Base-by-base conservation (phyloP, 768 basidiomycete genomes). In the Paxillus ammoniavirescens region DNA sequence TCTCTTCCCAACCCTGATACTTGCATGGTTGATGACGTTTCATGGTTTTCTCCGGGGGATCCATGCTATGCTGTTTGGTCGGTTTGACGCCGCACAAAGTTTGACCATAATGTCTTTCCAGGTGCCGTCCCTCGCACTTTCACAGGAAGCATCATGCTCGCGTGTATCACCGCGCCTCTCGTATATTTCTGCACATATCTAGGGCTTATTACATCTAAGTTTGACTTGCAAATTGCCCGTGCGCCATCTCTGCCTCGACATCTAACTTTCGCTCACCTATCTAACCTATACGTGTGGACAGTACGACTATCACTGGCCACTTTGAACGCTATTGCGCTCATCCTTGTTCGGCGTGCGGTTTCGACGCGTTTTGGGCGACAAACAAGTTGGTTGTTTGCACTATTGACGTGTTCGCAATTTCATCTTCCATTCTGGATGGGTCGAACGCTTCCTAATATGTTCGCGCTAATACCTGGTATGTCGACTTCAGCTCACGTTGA, bases 391-490 rank as follows among this genome's bases (percentile, higher is more conserved):
- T 76, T 82, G 61, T 96, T 87, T 66, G 69, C 80, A 1, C 56
- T 94, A 0, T 65, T 97, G n/a, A 83, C 84, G 4, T 77, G 83
- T 58, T 83, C 87, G 0, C 93, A 96, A 64, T 98, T 97, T 65
- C 97, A 98, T 65, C 65, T 95, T 5, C 86, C 86, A 7, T 99
- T 92, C 68, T 98, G 93, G 87, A 91, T 93, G 77, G 86, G 93
- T 2, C 74, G 97, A 50, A 97, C 96, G 0, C 70, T 98, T 7
- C 96, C 97, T 1, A 99, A 98, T 67, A 96, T 93, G 86, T 85
- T 94, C 56, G 93, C 93, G 4, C 72, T 94, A 15, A 74, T 89
- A 2, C 82, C 86, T 42, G 90, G 93, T 95, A 57, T 13, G 21
- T 72, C 58, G n/a, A 43, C 13, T 15, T 35, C 17, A n/a, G 1